Conservation (phyloP, 257 asterid species). For the Handroanthus guayacan region DNA sequence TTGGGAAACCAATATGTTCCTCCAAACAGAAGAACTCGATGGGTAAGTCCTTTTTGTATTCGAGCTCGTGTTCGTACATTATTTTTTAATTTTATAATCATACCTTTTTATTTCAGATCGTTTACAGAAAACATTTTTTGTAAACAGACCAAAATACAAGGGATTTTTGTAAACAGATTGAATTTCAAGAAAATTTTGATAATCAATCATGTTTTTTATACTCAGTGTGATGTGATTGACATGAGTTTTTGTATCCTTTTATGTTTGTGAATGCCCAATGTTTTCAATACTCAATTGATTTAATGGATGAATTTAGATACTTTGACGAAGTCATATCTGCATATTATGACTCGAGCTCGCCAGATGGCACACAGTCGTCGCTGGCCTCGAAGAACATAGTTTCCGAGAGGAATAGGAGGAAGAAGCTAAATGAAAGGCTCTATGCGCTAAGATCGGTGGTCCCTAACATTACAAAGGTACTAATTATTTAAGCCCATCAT, state of each 20-base stretch:
- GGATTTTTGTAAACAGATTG: too few relatives aligned
- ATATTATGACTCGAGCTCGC: conserved; percentile 78
- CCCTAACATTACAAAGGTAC: conserved; percentile 79
- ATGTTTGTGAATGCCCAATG: background rate
- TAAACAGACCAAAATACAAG: too few relatives aligned
- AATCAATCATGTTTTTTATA: too few relatives aligned
- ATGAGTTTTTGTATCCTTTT: too few relatives aligned
- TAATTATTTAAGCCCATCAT: too few relatives aligned
- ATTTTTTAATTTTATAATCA: too few relatives aligned
- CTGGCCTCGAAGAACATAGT: conserved; percentile 72
- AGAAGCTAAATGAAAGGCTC: conserved; percentile 74
- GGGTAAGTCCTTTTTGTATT: conserved; percentile 35
- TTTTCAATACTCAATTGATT: background rate
- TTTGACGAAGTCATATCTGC: conserved; percentile 60
- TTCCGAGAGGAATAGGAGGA: conserved; percentile 80
- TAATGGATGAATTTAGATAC: conserved; percentile 37
- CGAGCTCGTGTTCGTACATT: background rate
- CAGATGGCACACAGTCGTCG: conserved; percentile 62
- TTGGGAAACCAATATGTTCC: conserved; percentile 69
- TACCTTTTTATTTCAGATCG: too few relatives aligned
- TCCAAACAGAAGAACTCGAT: conserved; percentile 60
- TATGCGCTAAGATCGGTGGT: conserved; percentile 85
- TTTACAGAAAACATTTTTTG: too few relatives aligned
- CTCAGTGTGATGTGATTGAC: too few relatives aligned
- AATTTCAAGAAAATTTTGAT: too few relatives aligned